Percentiles rank a stretch among this genome's conserved stretches.
Evolutionary conservation across 768 basidiomycete genomes (phyloP).

Genomic region (Boletus patriciae): DNA sequence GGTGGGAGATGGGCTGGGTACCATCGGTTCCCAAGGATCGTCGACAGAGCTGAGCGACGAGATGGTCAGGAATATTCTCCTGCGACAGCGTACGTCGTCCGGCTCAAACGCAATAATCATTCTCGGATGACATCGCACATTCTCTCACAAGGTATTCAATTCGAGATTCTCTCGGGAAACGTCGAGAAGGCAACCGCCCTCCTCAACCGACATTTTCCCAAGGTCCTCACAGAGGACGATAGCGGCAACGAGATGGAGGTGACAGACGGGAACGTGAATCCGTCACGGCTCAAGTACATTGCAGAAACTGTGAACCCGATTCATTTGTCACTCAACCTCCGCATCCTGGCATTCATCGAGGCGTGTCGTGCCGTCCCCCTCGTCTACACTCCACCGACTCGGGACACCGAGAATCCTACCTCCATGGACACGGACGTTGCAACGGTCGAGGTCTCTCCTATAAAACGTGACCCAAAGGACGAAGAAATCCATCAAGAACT

Average conservation of each 20-base stretch:
- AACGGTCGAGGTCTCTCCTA: constrained; percentile 4
- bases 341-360: constrained; percentile 86
- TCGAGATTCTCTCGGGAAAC: constrained; percentile 69
- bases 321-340: constrained; percentile 81
- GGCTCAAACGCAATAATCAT: background rate
- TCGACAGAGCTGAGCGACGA: constrained; percentile 37
- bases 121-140: background rate
- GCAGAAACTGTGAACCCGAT: constrained; percentile 67
- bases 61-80: constrained; percentile 45
- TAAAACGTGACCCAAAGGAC: constrained; percentile 26
- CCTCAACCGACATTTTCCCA: constrained; percentile 72
- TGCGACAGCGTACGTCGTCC: constrained; percentile 51
- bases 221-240: constrained; percentile 50
- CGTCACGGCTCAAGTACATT: constrained; percentile 46
- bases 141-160: constrained; percentile 58
- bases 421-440: constrained; percentile 10
- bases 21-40: constrained; percentile 12
- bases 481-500: constrained; percentile 45
- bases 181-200: constrained; percentile 68
- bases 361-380: constrained; percentile 73
- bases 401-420: constrained; percentile 5
- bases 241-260: constrained; percentile 14
- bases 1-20: constrained; percentile 1
- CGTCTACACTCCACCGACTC: constrained; percentile 35
- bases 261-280: constrained; percentile 27